Evolutionary conservation across 2,329 filamentous ascomycete species (phyloP).

Genomic region (Escovopsis sp.): DNA sequence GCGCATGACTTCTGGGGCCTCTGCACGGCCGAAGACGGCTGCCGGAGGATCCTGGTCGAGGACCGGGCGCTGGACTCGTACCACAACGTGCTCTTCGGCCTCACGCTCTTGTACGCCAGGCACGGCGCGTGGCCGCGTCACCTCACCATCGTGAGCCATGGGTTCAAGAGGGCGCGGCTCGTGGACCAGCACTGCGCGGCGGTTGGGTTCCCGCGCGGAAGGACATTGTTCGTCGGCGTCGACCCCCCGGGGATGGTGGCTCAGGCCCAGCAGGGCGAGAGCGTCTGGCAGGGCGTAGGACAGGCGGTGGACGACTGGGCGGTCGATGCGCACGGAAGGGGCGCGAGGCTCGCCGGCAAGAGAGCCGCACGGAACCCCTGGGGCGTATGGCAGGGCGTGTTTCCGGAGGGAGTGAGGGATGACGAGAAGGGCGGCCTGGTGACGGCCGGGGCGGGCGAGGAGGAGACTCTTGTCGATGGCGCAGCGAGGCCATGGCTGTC

Average conservation of each 20-base stretch:
- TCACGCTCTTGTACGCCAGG: slow-evolving; percentile 33
- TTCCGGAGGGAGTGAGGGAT: slow-evolving; percentile 17
- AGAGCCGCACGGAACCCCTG: slow-evolving; percentile 35
- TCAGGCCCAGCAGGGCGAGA: slow-evolving; percentile 18
- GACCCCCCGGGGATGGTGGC: slow-evolving; percentile 39
- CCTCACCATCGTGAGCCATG: slow-evolving; percentile 53
- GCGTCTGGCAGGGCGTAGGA: slow-evolving; percentile 26
- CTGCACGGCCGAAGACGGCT: slow-evolving; percentile 8
- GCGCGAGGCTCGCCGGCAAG: slow-evolving; percentile 30
- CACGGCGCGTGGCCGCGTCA: slow-evolving; percentile 36
- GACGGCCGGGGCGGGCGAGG: slow-evolving; percentile 18
- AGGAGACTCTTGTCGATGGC: slow-evolving; percentile 26
- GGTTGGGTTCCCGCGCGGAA: slow-evolving; percentile 35
- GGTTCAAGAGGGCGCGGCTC: slow-evolving; percentile 51
- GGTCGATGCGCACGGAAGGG: slow-evolving; percentile 36
- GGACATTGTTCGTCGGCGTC: slow-evolving; percentile 43
- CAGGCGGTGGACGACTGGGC: slow-evolving; percentile 34
- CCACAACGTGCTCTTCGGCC: slow-evolving; percentile 67
- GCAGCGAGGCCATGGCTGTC: slow-evolving; percentile 25
- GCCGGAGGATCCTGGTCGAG: slow-evolving; percentile 39
- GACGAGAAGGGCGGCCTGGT: slow-evolving; percentile 22
- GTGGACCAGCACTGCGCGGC: slow-evolving; percentile 49
- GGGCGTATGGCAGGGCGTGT: slow-evolving; percentile 29
- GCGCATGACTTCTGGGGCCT: slow-evolving; percentile 32
- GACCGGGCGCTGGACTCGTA: slow-evolving; percentile 69